A percentile compares a stretch with the other conserved stretches of the same genome.
phyloP scores from a whole-genome alignment of 768 basidiomycete species.

The Ramaria rubella region DNA sequence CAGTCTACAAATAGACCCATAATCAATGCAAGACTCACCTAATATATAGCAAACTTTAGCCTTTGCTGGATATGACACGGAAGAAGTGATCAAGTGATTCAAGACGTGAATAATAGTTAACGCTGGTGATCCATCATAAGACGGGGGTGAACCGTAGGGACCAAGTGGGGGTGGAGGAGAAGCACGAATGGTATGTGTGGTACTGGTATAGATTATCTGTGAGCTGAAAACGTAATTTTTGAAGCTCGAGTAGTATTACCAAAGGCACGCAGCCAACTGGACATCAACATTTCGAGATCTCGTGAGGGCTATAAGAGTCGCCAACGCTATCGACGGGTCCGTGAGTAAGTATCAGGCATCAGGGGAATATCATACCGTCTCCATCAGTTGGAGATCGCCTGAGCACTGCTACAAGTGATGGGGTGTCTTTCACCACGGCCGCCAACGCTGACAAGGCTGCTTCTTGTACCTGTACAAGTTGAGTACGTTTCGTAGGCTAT shows the following conservation, averaged over 20 bases:
- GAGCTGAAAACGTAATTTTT: background rate
- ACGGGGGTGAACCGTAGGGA: conserved; percentile 22
- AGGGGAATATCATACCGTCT: conserved; percentile 25
- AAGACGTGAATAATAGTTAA: conserved; percentile 66
- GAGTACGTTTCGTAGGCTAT: background rate
- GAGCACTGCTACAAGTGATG: conserved; percentile 42
- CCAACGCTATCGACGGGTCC: conserved; percentile 25
- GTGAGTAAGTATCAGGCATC: conserved; percentile 1
- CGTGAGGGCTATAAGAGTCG: conserved; percentile 42
- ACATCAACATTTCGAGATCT: conserved; percentile 56
- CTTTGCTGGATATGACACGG: conserved; percentile 37
- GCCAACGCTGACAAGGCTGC: conserved; percentile 59
- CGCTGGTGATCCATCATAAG: conserved; percentile 39
- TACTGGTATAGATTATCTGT: conserved; percentile 31
- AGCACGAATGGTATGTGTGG: conserved; percentile 57
- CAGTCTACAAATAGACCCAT: conserved; percentile 24
- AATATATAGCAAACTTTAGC: conserved; percentile 73
- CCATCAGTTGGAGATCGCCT: conserved; percentile 38
- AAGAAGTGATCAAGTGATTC: conserved; percentile 48
- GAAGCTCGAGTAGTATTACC: conserved; percentile 33
- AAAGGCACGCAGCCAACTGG: conserved; percentile 65
- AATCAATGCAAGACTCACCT: conserved; percentile 33
- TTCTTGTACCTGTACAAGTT: conserved; percentile 49
- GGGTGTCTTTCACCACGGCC: conserved; percentile 58
- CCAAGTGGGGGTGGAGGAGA: conserved; percentile 19